phyloP scores from a whole-genome alignment of 2,329 filamentous ascomycete species.

The Fusarium tjaetaba region DNA sequence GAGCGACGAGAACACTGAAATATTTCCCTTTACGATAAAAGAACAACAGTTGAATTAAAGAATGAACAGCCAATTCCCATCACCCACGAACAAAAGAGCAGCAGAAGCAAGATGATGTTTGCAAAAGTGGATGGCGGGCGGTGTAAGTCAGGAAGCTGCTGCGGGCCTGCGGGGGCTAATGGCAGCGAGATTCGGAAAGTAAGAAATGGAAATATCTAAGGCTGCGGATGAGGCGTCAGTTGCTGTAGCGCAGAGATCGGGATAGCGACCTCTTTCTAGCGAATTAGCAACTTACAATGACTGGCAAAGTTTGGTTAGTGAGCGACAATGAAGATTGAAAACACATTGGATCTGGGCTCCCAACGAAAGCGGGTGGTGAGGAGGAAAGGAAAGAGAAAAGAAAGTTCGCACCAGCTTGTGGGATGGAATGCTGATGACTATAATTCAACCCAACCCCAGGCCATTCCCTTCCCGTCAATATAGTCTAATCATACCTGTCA shows the following conservation, averaged over 20 bases:
- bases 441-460: conserved; percentile 10
- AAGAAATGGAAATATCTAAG: conserved; percentile 25
- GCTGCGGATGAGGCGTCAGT: conserved; percentile 28
- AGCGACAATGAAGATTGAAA: conserved; percentile 14
- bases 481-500: not conserved
- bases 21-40: not conserved
- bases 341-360: not conserved
- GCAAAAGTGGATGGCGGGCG: conserved; percentile 40
- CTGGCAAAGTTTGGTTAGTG: conserved; percentile 16
- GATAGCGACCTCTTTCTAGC: not conserved
- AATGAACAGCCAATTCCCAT: conserved; percentile 12
- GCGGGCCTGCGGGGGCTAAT: conserved; percentile 36
- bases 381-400: conserved; percentile 8
- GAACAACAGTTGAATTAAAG: conserved; percentile 8
- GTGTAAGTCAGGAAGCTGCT: conserved; percentile 43
- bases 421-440: conserved; percentile 35
- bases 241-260: conserved; percentile 9
- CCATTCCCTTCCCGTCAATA: conserved; percentile 26
- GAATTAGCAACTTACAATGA: conserved; percentile 20
- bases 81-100: conserved; percentile 9
- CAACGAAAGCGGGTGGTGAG: conserved; percentile 25
- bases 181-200: conserved; percentile 13
- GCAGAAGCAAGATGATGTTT: conserved; percentile 37
- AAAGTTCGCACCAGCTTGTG: conserved; percentile 23
- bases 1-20: not conserved